Conservation (phyloP, 2,329 filamentous ascomycete species). For the Cylindrodendrum hubeiense region DNA sequence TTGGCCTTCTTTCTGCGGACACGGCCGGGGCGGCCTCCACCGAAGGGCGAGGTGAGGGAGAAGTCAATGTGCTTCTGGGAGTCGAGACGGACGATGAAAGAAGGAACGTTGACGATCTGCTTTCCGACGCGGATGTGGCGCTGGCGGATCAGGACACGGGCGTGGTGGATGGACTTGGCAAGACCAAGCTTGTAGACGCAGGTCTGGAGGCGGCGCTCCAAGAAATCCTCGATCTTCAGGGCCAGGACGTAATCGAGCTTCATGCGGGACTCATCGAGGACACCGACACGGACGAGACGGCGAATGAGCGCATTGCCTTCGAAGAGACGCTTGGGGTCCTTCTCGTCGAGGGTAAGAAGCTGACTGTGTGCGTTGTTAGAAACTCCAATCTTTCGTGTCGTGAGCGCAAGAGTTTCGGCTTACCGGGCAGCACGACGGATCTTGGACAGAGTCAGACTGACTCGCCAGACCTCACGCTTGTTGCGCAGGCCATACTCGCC, state of each 20-base stretch:
- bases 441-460: slow-evolving; percentile 99
- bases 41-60: slow-evolving; percentile 95
- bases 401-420: slow-evolving; percentile 29
- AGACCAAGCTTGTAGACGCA: slow-evolving; percentile 99
- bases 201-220: slow-evolving; percentile 99
- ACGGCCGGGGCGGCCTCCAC: slow-evolving; percentile 96
- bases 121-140: slow-evolving; percentile 99
- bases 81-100: slow-evolving; percentile 99
- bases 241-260: slow-evolving; percentile 99
- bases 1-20: slow-evolving; percentile 99
- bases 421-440: slow-evolving; percentile 99
- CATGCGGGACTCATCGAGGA: slow-evolving; percentile 99
- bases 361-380: slow-evolving; percentile 73
- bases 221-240: slow-evolving; percentile 99
- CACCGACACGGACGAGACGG: slow-evolving; percentile 99
- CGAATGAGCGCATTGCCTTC: slow-evolving; percentile 99
- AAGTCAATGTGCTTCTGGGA: slow-evolving; percentile 99
- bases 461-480: slow-evolving; percentile 99
- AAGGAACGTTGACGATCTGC: slow-evolving; percentile 99
- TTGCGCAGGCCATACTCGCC: slow-evolving; percentile 99
- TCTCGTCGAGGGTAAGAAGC: slow-evolving; percentile 99
- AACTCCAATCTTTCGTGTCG: neutral
- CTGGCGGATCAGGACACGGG: slow-evolving; percentile 99
- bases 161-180: slow-evolving; percentile 99
- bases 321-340: slow-evolving; percentile 99